These are phyloP conservation scores for Penicillium manginii DNA, from an alignment of 495 filamentous ascomycete genomes.

Conservation along the genomic window DNA sequence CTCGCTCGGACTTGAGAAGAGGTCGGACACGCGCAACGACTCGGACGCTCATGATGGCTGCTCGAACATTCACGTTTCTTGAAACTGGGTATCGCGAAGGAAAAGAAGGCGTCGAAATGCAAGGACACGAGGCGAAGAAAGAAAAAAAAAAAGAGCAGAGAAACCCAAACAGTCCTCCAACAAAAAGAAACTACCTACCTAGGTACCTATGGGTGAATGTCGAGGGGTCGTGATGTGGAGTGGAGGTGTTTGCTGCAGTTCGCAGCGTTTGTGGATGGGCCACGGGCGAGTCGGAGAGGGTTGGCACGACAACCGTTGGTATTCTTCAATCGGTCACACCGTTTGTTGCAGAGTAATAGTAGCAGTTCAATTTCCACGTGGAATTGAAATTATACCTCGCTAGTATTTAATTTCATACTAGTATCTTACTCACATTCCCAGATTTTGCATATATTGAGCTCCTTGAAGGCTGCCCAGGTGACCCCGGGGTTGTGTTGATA, in stretches of 20 bases:
- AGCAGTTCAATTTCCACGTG: too few relatives aligned
- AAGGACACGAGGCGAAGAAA: constrained; percentile 9
- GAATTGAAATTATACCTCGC: too few relatives aligned
- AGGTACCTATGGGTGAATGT: constrained; percentile 25
- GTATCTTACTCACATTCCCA: too few relatives aligned
- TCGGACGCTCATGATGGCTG: constrained; percentile 61
- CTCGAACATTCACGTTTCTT: constrained; percentile 22
- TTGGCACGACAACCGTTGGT: constrained; percentile 40
- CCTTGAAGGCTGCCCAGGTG: too few relatives aligned
- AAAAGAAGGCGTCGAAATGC: constrained; percentile 8
- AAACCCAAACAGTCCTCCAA: constrained; percentile 18
- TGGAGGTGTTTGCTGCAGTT: constrained; percentile 12
- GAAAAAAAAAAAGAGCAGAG: constrained; percentile 16
- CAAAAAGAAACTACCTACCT: constrained; percentile 27
- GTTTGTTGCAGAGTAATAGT: too few relatives aligned
- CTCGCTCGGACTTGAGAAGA: constrained; percentile 78
- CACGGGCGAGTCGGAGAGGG: constrained; percentile 7
- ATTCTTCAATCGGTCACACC: neutral
- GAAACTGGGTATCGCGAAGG: constrained; percentile 2
- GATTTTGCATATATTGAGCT: too few relatives aligned
- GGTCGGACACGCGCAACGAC: constrained; percentile 91
- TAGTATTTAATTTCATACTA: too few relatives aligned
- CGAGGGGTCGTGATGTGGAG: constrained; percentile 17
- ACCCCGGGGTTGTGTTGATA: too few relatives aligned
- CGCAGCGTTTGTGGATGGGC: constrained; percentile 18